Evolutionary conservation across 2,329 filamentous ascomycete genomes (phyloP).

Genomic region (Aspergillus sp.): DNA sequence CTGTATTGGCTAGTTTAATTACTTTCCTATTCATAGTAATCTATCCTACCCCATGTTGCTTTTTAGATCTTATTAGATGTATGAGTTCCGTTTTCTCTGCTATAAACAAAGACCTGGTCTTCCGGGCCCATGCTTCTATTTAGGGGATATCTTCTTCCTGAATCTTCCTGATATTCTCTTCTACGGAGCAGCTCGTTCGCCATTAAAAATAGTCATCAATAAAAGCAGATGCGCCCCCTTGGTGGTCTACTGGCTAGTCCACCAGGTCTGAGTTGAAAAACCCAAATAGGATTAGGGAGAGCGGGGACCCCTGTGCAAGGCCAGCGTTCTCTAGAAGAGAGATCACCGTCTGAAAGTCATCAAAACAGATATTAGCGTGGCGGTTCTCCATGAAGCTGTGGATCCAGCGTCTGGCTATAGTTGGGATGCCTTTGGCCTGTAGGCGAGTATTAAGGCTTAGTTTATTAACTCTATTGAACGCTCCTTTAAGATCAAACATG

Average conservation of each 20-base stretch:
- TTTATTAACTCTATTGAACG: conserved; percentile 26
- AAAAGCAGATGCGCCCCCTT: conserved; percentile 36
- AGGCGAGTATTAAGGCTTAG: conserved; percentile 13
- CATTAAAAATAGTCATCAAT: conserved; percentile 34
- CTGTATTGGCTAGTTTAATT: conserved; percentile 22
- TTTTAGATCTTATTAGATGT: conserved; percentile 31
- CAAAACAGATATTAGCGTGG: conserved; percentile 22
- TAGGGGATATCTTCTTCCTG: conserved; percentile 29
- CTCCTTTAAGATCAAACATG: conserved; percentile 25
- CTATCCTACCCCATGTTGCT: conserved; percentile 15
- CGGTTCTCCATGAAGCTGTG: conserved; percentile 25
- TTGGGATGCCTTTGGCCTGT: conserved; percentile 3
- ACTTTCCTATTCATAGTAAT: conserved; percentile 23
- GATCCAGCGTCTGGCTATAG: conserved; percentile 19
- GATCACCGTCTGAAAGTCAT: conserved; percentile 22
- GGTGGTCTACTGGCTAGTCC: conserved; percentile 25
- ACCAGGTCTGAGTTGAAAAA: conserved; percentile 46
- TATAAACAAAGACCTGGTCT: conserved; percentile 32
- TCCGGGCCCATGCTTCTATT: conserved; percentile 31
- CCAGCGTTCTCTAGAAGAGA: conserved; percentile 16
- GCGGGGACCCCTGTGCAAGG: conserved; percentile 32
- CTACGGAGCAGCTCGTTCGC: conserved; percentile 24
- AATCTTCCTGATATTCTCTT: conserved; percentile 28
- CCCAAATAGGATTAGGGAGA: conserved; percentile 42
- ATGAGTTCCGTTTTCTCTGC: conserved; percentile 37